Conservation (phyloP, 345 rosid genomes). For the Brassica rapa region DNA sequence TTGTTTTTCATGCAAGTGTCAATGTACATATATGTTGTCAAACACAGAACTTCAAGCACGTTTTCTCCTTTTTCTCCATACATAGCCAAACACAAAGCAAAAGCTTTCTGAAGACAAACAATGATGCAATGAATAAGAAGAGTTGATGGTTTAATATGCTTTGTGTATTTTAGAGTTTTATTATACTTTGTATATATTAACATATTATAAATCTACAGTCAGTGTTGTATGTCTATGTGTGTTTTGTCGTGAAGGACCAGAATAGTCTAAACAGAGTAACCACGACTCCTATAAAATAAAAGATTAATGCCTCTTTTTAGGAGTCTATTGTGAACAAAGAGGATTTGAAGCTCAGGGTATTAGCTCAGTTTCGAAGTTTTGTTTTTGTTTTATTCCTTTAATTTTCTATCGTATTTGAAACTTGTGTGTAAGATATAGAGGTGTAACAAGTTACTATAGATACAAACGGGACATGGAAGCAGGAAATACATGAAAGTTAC, state of each 20-base stretch:
- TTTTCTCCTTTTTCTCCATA: background rate
- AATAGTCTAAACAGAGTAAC: no score
- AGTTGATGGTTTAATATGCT: background rate
- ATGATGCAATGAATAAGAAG: background rate
- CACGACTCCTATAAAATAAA: no score
- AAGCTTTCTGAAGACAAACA: background rate
- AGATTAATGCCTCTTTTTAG: no score
- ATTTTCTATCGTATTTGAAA: background rate
- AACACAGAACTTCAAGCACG: slow-evolving; percentile 4
- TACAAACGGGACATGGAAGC: no score
- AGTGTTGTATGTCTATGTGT: no score
- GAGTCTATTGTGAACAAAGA: no score
- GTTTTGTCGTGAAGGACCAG: no score
- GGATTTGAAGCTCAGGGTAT: no score
- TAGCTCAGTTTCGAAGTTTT: no score
- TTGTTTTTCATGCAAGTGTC: background rate
- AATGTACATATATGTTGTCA: slow-evolving; percentile 17
- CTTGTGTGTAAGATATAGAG: background rate
- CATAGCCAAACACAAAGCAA: background rate
- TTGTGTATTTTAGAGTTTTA: background rate
- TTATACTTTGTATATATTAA: background rate
- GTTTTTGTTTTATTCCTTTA: no score
- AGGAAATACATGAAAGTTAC: no score
- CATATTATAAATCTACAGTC: background rate
- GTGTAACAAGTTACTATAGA: no score